A percentile compares a stretch with the other conserved stretches of the same genome.
These are phyloP conservation scores for Anastatica hierochuntica DNA, from an alignment of 345 rosid species.

Conservation along the genomic window DNA sequence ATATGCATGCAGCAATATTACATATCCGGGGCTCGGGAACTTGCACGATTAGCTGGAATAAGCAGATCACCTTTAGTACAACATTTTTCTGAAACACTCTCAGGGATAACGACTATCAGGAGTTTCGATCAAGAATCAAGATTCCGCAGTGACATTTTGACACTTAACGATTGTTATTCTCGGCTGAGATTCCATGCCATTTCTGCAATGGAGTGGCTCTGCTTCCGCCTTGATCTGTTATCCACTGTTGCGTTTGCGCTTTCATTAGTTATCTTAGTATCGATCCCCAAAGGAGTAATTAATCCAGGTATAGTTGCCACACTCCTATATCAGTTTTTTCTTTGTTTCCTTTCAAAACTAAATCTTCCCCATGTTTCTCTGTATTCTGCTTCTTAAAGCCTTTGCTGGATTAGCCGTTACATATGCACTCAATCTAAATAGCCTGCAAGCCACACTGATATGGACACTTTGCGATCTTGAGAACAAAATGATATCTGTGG, in stretches of 20 bases:
- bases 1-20: conserved; percentile 55
- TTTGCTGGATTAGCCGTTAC: conserved; percentile 82
- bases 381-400: conserved; percentile 28
- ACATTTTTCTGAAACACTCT: conserved; percentile 72
- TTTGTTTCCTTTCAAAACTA: conserved; percentile 4
- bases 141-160: conserved; percentile 39
- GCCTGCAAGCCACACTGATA: conserved; percentile 52
- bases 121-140: conserved; percentile 62
- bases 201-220: conserved; percentile 82
- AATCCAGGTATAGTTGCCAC: conserved; percentile 52
- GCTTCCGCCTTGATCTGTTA: conserved; percentile 70
- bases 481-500: conserved; percentile 77
- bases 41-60: conserved; percentile 75
- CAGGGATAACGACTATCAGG: conserved; percentile 65
- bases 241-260: conserved; percentile 72
- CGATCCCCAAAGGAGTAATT: conserved; percentile 50
- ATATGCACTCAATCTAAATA: conserved; percentile 68
- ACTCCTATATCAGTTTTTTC: neutral
- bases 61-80: conserved; percentile 75
- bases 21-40: conserved; percentile 74
- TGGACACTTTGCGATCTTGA: conserved; percentile 62
- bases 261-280: conserved; percentile 62
- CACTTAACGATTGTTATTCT: conserved; percentile 28
- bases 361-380: neutral
- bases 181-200: conserved; percentile 57